phyloP scores from a whole-genome alignment of 208 protist species.

The Trypanosoma boissoni region DNA sequence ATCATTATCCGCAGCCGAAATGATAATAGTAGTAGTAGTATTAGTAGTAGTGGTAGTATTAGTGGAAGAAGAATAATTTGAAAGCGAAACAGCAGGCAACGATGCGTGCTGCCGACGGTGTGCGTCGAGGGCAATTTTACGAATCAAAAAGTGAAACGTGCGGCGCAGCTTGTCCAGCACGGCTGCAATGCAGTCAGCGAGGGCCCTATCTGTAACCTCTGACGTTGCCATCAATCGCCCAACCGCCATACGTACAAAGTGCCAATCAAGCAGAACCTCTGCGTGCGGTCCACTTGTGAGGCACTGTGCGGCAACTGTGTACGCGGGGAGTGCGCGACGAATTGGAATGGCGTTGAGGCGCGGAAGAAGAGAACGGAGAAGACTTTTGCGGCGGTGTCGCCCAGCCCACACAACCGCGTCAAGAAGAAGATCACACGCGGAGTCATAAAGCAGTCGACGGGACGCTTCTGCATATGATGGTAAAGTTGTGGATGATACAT shows the following conservation, averaged over 20 bases:
- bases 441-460: background rate
- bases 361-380: conserved; percentile 34
- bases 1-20: no score
- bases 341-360: conserved; percentile 16
- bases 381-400: conserved; percentile 33
- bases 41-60: no score
- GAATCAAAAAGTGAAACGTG: conserved; percentile 49
- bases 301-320: conserved; percentile 44
- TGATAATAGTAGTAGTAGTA: no score
- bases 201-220: conserved; percentile 1
- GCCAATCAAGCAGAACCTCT: conserved; percentile 57
- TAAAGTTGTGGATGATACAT: no score
- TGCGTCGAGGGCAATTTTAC: conserved; percentile 35
- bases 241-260: conserved; percentile 25
- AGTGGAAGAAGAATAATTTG: no score
- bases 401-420: conserved; percentile 53
- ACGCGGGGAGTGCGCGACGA: conserved; percentile 19
- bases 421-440: conserved; percentile 32
- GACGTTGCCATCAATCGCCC: conserved; percentile 5
- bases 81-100: background rate
- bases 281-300: conserved; percentile 51
- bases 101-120: conserved; percentile 20
- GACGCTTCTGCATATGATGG: background rate
- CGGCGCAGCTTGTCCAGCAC: conserved; percentile 63
- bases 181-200: conserved; percentile 43